Evolutionary conservation across 768 basidiomycete species (phyloP).

Genomic region (Termitomyces sp.): DNA sequence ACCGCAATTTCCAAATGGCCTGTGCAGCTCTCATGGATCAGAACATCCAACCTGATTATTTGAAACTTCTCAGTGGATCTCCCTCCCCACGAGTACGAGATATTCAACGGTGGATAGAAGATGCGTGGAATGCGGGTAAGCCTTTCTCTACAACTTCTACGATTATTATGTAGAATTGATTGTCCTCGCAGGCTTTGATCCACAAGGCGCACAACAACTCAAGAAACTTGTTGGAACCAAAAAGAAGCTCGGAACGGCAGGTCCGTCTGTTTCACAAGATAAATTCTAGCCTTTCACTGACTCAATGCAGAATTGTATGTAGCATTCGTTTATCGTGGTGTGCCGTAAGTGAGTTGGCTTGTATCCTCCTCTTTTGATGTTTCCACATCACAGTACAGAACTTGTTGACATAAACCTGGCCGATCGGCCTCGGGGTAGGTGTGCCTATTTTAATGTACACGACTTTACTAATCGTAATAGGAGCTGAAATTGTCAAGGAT

Average conservation of each 20-base stretch:
- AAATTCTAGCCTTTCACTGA: neutral
- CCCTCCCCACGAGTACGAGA: constrained; percentile 64
- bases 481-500: constrained; percentile 41
- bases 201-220: constrained; percentile 58
- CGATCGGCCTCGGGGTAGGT: constrained; percentile 36
- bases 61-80: constrained; percentile 49
- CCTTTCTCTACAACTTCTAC: neutral
- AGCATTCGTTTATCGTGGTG: constrained; percentile 71
- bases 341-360: constrained; percentile 56
- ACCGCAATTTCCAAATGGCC: constrained; percentile 79
- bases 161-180: neutral
- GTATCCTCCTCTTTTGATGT: neutral
- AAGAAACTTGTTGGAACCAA: constrained; percentile 47
- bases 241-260: constrained; percentile 81
- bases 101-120: constrained; percentile 74
- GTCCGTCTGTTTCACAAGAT: constrained; percentile 27
- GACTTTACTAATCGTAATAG: constrained; percentile 18
- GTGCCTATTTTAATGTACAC: neutral
- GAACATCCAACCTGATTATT: constrained; percentile 53
- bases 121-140: constrained; percentile 69
- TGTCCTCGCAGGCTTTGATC: constrained; percentile 55
- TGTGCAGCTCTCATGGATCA: constrained; percentile 72
- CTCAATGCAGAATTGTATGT: constrained; percentile 57
- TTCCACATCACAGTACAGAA: constrained; percentile 34
- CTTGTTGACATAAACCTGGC: constrained; percentile 62